A percentile compares a stretch with the other conserved stretches of the same genome.
These are phyloP conservation scores for Aspergillus sp. DNA, from an alignment of 2,329 filamentous ascomycete genomes.

Conservation along the genomic window DNA sequence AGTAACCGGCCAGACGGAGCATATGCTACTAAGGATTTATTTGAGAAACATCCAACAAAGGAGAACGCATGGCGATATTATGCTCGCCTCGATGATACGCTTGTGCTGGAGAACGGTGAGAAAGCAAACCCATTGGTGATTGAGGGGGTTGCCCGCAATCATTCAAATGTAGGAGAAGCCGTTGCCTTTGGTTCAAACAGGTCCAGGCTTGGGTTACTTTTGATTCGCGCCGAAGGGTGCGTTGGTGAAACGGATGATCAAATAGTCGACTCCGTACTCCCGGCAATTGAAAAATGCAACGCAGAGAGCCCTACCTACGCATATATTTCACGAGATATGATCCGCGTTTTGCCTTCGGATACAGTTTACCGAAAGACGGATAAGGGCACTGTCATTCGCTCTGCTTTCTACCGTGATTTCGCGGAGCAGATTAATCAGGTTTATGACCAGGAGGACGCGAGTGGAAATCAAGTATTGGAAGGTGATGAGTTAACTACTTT, in stretches of 20 bases:
- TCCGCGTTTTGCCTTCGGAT: slow-evolving; percentile 19
- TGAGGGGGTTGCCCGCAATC: slow-evolving; percentile 56
- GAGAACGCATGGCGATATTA: slow-evolving; percentile 50
- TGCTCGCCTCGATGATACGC: slow-evolving; percentile 47
- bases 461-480: slow-evolving; percentile 16
- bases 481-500: slow-evolving; percentile 14
- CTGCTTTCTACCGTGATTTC: slow-evolving; percentile 24
- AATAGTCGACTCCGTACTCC: slow-evolving; percentile 51
- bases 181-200: slow-evolving; percentile 58
- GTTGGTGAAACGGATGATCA: slow-evolving; percentile 45
- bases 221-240: slow-evolving; percentile 49
- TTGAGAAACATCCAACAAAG: slow-evolving; percentile 43
- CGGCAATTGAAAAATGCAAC: slow-evolving; percentile 54
- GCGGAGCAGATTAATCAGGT: slow-evolving; percentile 18
- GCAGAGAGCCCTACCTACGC: slow-evolving; percentile 42
- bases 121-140: slow-evolving; percentile 50
- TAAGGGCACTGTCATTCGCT: slow-evolving; percentile 25
- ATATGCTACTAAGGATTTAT: slow-evolving; percentile 51
- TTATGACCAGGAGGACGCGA: slow-evolving; percentile 15
- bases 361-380: slow-evolving; percentile 21
- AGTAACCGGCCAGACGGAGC: slow-evolving; percentile 49
- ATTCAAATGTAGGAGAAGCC: slow-evolving; percentile 55
- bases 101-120: slow-evolving; percentile 52
- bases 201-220: slow-evolving; percentile 55
- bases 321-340: slow-evolving; percentile 25